Evolutionary conservation across 192 early-diverging fungal genomes (phyloP).

Genomic region (Mortierella claussenii): DNA sequence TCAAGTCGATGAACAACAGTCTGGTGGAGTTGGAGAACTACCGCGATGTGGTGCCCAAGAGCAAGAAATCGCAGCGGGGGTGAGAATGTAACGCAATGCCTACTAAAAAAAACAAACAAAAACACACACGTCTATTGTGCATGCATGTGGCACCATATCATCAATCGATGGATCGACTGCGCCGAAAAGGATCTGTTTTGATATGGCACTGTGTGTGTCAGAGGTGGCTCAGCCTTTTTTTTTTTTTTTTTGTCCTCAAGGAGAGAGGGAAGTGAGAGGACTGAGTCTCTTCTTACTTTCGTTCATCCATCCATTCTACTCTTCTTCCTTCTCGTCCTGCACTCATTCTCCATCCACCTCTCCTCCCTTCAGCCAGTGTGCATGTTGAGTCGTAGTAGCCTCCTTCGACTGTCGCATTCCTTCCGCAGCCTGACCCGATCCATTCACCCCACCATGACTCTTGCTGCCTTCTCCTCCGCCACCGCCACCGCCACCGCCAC

Average conservation of each 20-base stretch:
- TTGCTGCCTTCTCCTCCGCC: not conserved
- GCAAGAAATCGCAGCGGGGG: no score
- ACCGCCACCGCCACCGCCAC: slow-evolving; percentile 3
- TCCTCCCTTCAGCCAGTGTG: slow-evolving; percentile 1
- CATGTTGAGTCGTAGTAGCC: slow-evolving; percentile 28
- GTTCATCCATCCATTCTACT: not conserved
- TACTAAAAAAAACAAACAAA: no score
- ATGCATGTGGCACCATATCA: no score
- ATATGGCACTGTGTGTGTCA: no score
- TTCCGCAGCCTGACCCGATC: slow-evolving; percentile 1
- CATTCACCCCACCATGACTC: not conserved
- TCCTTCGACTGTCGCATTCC: slow-evolving; percentile 11
- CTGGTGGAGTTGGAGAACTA: not conserved
- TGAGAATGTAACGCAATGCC: no score
- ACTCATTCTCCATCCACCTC: not conserved
- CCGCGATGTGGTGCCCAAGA: no score
- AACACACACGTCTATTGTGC: no score
- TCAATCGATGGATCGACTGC: no score
- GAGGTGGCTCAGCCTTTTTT: slow-evolving; percentile 11
- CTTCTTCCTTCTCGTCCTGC: not conserved
- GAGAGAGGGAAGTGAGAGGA: not conserved
- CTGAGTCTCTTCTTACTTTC: not conserved
- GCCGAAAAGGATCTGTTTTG: no score
- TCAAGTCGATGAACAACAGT: not conserved
- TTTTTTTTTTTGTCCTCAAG: not conserved